Base-by-base conservation (phyloP, 345 rosid species). In the Cardamine chenopodiifolia region DNA sequence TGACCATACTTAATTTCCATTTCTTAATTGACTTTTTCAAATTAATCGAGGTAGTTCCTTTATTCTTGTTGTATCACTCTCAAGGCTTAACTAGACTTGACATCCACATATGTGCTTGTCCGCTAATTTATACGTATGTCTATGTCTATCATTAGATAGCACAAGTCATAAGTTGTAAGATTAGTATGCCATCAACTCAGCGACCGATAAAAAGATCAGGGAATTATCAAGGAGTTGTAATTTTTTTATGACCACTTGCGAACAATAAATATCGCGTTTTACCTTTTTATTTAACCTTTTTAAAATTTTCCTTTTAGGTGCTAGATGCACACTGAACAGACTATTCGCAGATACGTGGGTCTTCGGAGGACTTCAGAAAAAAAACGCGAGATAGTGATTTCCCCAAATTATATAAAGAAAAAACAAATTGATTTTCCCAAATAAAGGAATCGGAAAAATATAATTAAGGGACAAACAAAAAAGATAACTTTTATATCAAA, bases 311-410 rank as follows among this genome's bases (percentile, higher is more conserved):
- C n/a, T 37, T 57, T 55, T n/a, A 35, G 18, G 48, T 47, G 13
- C 50, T 37, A 55, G 71, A 71, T 64, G 35, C 45, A 77, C 80
- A 77, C 76, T 71, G 72, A 48, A 77, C 62, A 64, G 62, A 70
- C 80, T 63, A 55, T 77, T 56, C 72, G 56, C 39, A 77, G 80
- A 56, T 71, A 71, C 76, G 80, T 77, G 76, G 22, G 62, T 64
- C 45, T 77, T 48, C 64, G 62, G 44, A 77, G 76, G 26, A 64
- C 76, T 77, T 77, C 8, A 22, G 31, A 31, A 31, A 19, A 7
- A 29, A 22, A 77, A 70, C 11, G 71, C 4, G 17, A 77, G 71
- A 71, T 64, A 71, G 71, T 71, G 76, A 77, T 77, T 45, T 70
- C 18, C 50, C 26, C 1, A 60, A 62, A 62, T 17, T 19, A 58